Conservation (phyloP, 371 early-diverging fungal genomes). For the Apophysomyces trapeziformis region DNA sequence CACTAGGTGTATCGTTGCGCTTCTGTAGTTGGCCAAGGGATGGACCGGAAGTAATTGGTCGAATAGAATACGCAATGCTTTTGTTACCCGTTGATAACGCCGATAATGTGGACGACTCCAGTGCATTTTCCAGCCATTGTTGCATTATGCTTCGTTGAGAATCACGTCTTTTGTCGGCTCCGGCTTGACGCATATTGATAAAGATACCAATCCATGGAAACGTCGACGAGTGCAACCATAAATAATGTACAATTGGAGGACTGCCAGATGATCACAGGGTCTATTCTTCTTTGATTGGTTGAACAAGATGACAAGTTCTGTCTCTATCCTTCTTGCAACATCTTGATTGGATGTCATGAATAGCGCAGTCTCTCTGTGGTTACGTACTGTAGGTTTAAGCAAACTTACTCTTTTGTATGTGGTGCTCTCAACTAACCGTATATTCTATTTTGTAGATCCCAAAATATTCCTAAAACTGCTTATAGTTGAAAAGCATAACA, state of each 20-base stretch:
- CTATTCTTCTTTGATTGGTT: conserved; percentile 27
- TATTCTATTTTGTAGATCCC: no score
- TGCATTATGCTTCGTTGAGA: not conserved
- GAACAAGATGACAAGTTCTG: conserved; percentile 35
- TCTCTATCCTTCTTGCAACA: conserved; percentile 18
- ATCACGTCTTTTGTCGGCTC: not conserved
- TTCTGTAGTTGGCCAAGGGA: no score
- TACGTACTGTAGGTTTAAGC: no score
- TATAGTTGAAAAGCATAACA: no score
- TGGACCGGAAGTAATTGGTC: not conserved
- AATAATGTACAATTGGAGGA: not conserved
- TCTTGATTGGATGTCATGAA: conserved; percentile 28
- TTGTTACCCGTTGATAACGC: not conserved
- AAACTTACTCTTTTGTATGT: no score
- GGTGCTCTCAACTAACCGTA: no score
- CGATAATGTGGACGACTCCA: not conserved
- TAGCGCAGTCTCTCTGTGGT: not conserved
- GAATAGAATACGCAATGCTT: not conserved
- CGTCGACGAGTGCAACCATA: not conserved
- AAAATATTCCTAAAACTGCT: no score
- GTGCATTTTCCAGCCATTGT: not conserved
- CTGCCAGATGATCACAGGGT: conserved; percentile 28
- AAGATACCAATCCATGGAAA: not conserved
- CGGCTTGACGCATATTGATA: not conserved
- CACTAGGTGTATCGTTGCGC: not conserved